These are phyloP conservation scores for Aulographum hederae DNA, from an alignment of 2,329 filamentous ascomycete species.

Conservation along the genomic window DNA sequence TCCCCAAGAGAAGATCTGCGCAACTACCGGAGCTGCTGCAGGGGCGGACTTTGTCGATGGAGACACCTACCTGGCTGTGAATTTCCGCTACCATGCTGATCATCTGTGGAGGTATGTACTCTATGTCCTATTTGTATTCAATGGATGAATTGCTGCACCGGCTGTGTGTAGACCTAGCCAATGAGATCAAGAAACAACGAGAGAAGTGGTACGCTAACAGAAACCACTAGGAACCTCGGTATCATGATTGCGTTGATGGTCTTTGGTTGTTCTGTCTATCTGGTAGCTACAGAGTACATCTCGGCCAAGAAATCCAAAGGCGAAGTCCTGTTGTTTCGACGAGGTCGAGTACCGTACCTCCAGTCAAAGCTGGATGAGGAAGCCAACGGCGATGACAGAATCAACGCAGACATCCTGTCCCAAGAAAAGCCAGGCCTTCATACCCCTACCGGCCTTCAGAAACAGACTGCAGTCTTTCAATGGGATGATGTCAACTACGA, in stretches of 20 bases:
- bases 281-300: slow-evolving; percentile 26
- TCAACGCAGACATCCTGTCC: too few relatives aligned
- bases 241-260: slow-evolving; percentile 27
- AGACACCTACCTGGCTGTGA: slow-evolving; percentile 16
- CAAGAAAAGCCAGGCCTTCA: too few relatives aligned
- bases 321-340: slow-evolving; percentile 31
- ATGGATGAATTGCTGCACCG: too few relatives aligned
- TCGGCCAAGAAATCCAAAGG: slow-evolving; percentile 31
- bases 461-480: slow-evolving; percentile 63
- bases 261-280: slow-evolving; percentile 21
- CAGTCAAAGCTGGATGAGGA: too few relatives aligned
- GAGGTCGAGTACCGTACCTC: slow-evolving; percentile 16
- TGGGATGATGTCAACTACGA: slow-evolving; percentile 70
- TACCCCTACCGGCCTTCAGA: too few relatives aligned
- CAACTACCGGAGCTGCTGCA: slow-evolving; percentile 21
- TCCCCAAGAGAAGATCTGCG: slow-evolving; percentile 18
- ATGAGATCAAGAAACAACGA: too few relatives aligned
- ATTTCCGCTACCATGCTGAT: slow-evolving; percentile 14
- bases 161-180: too few relatives aligned
- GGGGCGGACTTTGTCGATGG: slow-evolving; percentile 20
- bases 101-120: slow-evolving; percentile 32
- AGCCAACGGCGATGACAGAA: too few relatives aligned
- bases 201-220: too few relatives aligned
- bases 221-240: slow-evolving; percentile 27
- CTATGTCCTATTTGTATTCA: too few relatives aligned